Conservation (phyloP, 2,329 filamentous ascomycete genomes). For the Venturia nashicola region DNA sequence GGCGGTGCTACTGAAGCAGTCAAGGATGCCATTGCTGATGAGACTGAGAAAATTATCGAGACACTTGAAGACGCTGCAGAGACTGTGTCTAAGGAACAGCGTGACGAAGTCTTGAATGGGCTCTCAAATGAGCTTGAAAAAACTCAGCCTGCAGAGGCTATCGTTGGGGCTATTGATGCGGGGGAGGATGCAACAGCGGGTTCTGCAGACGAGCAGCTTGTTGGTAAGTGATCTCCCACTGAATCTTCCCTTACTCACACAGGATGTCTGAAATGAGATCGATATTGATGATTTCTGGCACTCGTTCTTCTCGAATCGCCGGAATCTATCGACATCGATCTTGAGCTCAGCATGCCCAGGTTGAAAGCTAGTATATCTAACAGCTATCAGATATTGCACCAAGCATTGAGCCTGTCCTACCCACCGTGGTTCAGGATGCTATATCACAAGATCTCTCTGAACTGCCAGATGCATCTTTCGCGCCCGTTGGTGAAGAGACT, state of each 20-base stretch:
- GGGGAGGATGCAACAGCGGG: neutral
- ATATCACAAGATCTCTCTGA: constrained; percentile 3
- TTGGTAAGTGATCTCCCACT: neutral
- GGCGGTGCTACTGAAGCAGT: neutral
- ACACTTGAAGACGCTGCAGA: neutral
- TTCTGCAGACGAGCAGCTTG: neutral
- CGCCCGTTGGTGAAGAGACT: neutral
- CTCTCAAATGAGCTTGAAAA: neutral
- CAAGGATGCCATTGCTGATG: neutral
- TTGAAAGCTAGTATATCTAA: neutral
- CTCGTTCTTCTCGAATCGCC: neutral
- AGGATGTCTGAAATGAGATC: too few relatives aligned
- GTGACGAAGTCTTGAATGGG: neutral
- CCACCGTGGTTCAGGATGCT: neutral
- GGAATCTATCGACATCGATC: neutral
- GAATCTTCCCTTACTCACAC: neutral
- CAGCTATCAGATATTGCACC: neutral
- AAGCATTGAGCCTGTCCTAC: constrained; percentile 1
- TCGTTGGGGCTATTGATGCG: neutral
- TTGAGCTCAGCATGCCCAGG: neutral
- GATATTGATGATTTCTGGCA: neutral
- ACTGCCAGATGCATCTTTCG: constrained; percentile 6
- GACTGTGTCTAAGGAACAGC: neutral
- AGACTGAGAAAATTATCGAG: neutral
- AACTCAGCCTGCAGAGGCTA: neutral